Percentiles rank a stretch among this genome's conserved stretches.
Evolutionary conservation across 2,329 filamentous ascomycete species (phyloP).

Genomic region (Magnaporthales sp.): DNA sequence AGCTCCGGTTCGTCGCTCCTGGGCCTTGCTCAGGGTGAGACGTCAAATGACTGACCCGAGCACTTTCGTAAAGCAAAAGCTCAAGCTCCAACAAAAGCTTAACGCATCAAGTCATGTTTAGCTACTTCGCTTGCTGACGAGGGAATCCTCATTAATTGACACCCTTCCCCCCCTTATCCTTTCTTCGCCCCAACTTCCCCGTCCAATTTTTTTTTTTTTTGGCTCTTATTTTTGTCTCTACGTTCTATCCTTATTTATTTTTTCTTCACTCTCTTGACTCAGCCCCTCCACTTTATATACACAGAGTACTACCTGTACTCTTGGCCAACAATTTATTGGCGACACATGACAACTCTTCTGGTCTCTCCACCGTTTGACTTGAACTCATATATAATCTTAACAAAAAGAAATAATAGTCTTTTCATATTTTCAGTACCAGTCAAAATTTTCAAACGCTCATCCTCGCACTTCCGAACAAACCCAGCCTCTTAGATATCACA

Average conservation of each 20-base stretch:
- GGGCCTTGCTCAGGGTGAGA: slow-evolving; percentile 3
- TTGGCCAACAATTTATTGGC: background rate
- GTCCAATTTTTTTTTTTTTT: slow-evolving; percentile 1
- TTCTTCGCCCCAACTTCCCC: background rate
- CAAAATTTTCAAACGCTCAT: background rate
- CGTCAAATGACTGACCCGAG: slow-evolving; percentile 5
- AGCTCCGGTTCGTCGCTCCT: slow-evolving; percentile 7
- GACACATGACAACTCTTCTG: slow-evolving; percentile 1
- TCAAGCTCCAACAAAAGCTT: slow-evolving; percentile 1
- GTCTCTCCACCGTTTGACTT: background rate
- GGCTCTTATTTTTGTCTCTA: background rate
- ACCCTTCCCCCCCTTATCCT: background rate
- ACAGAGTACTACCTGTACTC: background rate
- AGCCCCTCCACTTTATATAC: slow-evolving; percentile 9
- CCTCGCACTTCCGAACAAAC: background rate
- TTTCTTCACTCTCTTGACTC: slow-evolving; percentile 11
- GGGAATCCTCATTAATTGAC: slow-evolving; percentile 6
- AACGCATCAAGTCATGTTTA: slow-evolving; percentile 2
- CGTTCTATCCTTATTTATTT: slow-evolving; percentile 7
- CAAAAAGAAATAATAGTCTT: background rate
- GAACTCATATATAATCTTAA: background rate
- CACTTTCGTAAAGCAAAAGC: slow-evolving; percentile 5
- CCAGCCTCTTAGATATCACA: background rate
- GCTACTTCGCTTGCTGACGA: background rate
- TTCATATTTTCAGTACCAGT: background rate